Percentiles rank a stretch among this genome's conserved stretches.
Evolutionary conservation across 2,329 filamentous ascomycete genomes (phyloP).

Genomic region (Arthrocladium fulminans): DNA sequence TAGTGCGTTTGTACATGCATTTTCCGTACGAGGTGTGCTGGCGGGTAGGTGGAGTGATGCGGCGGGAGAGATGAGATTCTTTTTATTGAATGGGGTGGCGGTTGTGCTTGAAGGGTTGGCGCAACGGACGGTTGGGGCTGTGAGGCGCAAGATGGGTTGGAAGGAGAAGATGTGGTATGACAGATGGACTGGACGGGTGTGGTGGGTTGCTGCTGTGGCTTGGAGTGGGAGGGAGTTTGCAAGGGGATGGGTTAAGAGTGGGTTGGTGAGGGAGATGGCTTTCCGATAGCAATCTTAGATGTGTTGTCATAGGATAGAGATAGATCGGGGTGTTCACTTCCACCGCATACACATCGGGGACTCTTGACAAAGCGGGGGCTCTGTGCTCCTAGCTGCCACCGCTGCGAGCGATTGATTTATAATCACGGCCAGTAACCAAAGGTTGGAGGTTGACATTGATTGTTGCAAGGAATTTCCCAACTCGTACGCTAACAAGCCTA

Average conservation of each 20-base stretch:
- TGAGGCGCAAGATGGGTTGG: constrained; percentile 16
- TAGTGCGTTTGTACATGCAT: constrained; percentile 35
- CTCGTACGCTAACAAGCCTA: too few relatives aligned
- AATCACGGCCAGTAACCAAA: too few relatives aligned
- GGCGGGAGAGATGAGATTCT: constrained; percentile 28
- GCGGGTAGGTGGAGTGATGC: constrained; percentile 29
- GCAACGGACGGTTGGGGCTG: constrained; percentile 14
- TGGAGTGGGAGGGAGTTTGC: constrained; percentile 36
- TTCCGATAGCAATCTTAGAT: too few relatives aligned
- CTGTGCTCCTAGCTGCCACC: too few relatives aligned
- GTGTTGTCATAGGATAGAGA: too few relatives aligned
- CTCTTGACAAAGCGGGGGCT: too few relatives aligned
- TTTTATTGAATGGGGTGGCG: constrained; percentile 27
- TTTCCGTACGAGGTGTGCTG: constrained; percentile 33
- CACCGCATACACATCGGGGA: too few relatives aligned
- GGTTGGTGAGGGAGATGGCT: constrained; percentile 33
- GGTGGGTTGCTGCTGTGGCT: constrained; percentile 34
- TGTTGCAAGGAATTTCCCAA: too few relatives aligned
- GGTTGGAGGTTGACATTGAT: too few relatives aligned
- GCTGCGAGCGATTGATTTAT: too few relatives aligned
- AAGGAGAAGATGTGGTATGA: constrained; percentile 26
- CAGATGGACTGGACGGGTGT: constrained; percentile 30
- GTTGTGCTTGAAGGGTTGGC: constrained; percentile 27
- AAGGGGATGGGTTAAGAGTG: constrained; percentile 35
- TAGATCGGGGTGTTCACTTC: too few relatives aligned